A percentile compares a stretch with the other conserved stretches of the same genome.
Conservation (phyloP, 805 yeast genomes). For the Starmerella stellata region DNA sequence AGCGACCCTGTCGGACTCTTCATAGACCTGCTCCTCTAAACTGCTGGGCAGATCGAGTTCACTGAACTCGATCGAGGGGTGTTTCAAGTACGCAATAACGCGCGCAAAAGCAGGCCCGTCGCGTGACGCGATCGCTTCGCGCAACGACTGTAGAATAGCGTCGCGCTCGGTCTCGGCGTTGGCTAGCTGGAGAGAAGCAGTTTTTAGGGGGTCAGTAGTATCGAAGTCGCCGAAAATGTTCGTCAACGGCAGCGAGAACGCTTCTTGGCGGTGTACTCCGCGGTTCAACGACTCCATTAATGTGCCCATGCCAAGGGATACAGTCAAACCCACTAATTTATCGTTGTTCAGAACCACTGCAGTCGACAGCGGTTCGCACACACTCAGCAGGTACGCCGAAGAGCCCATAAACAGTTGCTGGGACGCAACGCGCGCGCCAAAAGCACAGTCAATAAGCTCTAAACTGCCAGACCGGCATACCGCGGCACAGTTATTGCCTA, state of each 20-base stretch:
- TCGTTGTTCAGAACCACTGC: background rate
- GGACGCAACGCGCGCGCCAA: constrained; percentile 1
- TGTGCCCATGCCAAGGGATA: constrained; percentile 11
- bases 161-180: constrained; percentile 25
- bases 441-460: constrained; percentile 14
- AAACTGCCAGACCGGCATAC: background rate
- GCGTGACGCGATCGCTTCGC: constrained; percentile 6
- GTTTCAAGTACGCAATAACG: constrained; percentile 13
- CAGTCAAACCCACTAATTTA: constrained; percentile 16
- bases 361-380: background rate
- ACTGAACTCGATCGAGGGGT: constrained; percentile 5
- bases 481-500: background rate
- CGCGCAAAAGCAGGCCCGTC: constrained; percentile 13
- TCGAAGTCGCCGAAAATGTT: constrained; percentile 24
- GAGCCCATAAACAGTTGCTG: background rate
- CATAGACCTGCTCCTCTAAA: constrained; percentile 30
- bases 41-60: constrained; percentile 12
- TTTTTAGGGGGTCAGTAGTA: background rate
- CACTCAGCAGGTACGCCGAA: background rate
- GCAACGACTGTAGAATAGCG: background rate
- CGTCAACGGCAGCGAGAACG: constrained; percentile 12
- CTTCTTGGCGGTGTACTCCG: constrained; percentile 11
- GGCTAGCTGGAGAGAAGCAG: background rate
- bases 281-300: constrained; percentile 16
- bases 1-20: constrained; percentile 48